Base-by-base conservation (phyloP, 2,329 filamentous ascomycete species). In the Fusarium buxicola region DNA sequence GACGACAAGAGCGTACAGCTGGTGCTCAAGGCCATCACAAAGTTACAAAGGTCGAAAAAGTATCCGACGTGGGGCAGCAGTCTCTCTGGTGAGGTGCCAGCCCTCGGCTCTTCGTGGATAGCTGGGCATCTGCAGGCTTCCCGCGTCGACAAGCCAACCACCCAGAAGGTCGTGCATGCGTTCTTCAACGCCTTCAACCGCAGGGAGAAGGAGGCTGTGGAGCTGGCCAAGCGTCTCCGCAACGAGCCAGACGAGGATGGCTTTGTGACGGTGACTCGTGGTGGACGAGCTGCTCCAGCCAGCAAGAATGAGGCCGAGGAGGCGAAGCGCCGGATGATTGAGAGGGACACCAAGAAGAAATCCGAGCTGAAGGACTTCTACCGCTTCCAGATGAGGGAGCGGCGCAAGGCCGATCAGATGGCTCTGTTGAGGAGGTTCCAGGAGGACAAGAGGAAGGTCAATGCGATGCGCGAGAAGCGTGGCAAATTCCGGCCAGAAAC, bases 191-290 rank as follows among this genome's bases (percentile, higher is more conserved):
- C 88, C n/a, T 98, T 93, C 79, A 90, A 83, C 79, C 85, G 73
- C 79, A 92, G 82, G 78, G 91, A 85, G 82, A 87, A 76, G 77
- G 89, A 82, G 76, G 89, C 81, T 68, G 84, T 72, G 65, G 88
- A 80, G 78, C 83, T 81, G 73, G 90, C 78, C 73, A 88, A 86
- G 78, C 80, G 85, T 52, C 80, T 89, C 60, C 87, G 92, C 59
- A 89, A 90, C 67, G 89, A 92, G 70, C 92, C 94, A 1, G 95
- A 99, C 75, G 94, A 92, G 72, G 95, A 99, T 75, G 95, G 95
- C 2, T 99, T 99, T 74, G 85, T 98, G 44, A 98, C 94, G 4
- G 95, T 99, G 21, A 91, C 89, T 2, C 85, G 91, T 51, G 93
- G 93, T 24, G 91, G 91, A 34, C 82, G 89, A 55, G 83, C 83